Evolutionary conservation across 176 grass and related monocot genomes (phyloP), one percentile per base, ranked within the genome.

Genomic region (Chloris gayana): DNA sequence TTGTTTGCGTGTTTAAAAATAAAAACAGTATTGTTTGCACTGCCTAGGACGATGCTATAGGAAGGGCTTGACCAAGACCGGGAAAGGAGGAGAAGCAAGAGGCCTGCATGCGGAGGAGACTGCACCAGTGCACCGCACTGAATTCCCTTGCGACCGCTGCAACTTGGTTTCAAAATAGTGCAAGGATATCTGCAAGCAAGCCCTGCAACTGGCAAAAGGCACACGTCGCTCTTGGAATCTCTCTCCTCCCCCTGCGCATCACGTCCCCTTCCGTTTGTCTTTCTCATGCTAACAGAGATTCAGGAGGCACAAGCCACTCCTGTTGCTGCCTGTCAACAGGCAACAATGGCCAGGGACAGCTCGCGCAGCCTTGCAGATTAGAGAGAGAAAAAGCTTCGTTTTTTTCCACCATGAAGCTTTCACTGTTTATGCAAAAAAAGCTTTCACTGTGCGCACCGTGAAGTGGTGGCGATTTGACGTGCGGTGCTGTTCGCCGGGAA

Each of bases 401-500:
- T 22, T 2, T 30, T 18, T 69, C 51, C 17, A 75, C 39, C 33
- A 63, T 70, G 32, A 41, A 41, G 39, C 8, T 1, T 41, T 6
- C 39, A 41, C 3, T 42, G 41, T 42, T 42, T 6, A 6, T 37
- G 35, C 35, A 37, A 37, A 49, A 17, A 49, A 49, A 5, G 19
- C 13, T 17, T 69, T 62, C 17, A 75, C 41, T 45, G 72, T 76
- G 32, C 27, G 34, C 2, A 22, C 63, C 34, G 64, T 32, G 26
- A 44, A 35, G 45, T 50, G 64, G 35, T 56, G 79, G 84, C 75
- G 4, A 39, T 33, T 25, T 27, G 82, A 77, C 73, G 18, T 47
- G 66, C 26, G n/a, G 56, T 49, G 29, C 45, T 39, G 69, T 7
- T 60, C 3, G 4, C 25, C 14, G 24, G 13, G 24, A 46, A 69